phyloP scores from a whole-genome alignment of 352 stramenopile genomes.

The Phytophthora cactorum region DNA sequence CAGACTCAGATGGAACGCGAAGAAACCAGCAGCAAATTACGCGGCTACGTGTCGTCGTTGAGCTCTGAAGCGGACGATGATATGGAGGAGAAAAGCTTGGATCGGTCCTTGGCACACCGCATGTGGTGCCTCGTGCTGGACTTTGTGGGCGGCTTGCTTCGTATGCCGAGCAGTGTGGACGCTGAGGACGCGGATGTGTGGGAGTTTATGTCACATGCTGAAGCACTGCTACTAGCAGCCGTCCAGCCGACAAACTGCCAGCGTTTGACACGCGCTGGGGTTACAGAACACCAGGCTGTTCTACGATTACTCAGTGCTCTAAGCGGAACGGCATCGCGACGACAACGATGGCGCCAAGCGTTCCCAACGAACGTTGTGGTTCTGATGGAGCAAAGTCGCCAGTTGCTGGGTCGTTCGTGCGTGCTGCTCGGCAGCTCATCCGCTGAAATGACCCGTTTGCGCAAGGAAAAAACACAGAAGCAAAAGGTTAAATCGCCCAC shows the following conservation, averaged over 20 bases:
- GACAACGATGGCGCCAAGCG: constrained; percentile 63
- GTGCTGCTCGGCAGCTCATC: constrained; percentile 64
- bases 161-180: constrained; percentile 25
- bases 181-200: constrained; percentile 42
- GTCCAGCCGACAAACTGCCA: constrained; percentile 34
- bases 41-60: constrained; percentile 40
- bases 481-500: constrained; percentile 28
- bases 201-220: constrained; percentile 62
- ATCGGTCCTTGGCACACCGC: constrained; percentile 53
- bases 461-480: constrained; percentile 40
- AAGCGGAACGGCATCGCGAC: constrained; percentile 31
- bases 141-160: constrained; percentile 50
- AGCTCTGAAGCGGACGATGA: constrained; percentile 18
- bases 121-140: constrained; percentile 69
- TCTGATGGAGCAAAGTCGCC: constrained; percentile 71
- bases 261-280: constrained; percentile 49
- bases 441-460: constrained; percentile 32
- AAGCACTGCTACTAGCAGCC: constrained; percentile 48
- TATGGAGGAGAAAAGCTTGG: constrained; percentile 12
- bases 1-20: constrained; percentile 50
- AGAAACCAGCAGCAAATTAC: constrained; percentile 30
- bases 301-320: constrained; percentile 57
- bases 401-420: constrained; percentile 56
- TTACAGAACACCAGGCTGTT: constrained; percentile 53
- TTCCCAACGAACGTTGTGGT: constrained; percentile 58